Base-by-base conservation (phyloP, 495 filamentous ascomycete genomes). In the Ramalina peruviana region DNA sequence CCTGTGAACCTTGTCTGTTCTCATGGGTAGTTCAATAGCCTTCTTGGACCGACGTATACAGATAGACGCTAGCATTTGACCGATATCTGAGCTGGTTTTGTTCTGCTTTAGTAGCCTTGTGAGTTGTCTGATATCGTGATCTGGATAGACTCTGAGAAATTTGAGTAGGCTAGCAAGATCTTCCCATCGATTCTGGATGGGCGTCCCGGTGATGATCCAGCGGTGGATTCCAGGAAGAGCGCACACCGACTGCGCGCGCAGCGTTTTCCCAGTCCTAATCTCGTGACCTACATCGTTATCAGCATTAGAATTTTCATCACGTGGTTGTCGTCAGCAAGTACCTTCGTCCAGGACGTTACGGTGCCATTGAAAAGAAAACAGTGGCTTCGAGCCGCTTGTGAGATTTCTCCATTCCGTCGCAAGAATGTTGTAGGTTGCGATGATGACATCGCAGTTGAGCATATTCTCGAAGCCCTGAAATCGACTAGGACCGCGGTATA, bases 291-390 rank as follows among this genome's bases (percentile, higher is more conserved):
- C 23, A 12, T 15, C 4, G 16, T 9, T 13, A 3, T 15, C 10
- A 12, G 33, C 7, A 44, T 30, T 33, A 16, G 20, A 2, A 0
- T 19, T 46, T 36, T 16, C 1, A 4, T 20, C 65, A 33, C n/a
- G 9, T n/a, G 6, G 2, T 7, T 6, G 16, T 36, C 33, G 48
- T 12, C 3, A 17, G 33, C 13, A 25, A 53, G 15, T 56, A 69
- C 71, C 71, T 67, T 73, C 70, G 45, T 73, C 71, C 12, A 73
- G 47, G 12, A 72, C 57, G 6, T 72, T 54, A 4, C 70, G 54
- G 12, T 47, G 57, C 71, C 68, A 72, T 1, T 36, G 53, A 7
- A 50, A 48, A 1, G 56, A 58, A 50, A 68, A 68, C 3, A 65
- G 40, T 1, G 55, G 58, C 7, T 27, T 48, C 25, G 40, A 15